Evolutionary conservation across 2,329 filamentous ascomycete genomes (phyloP).

Genomic region (Myriosclerotinia curreyana): DNA sequence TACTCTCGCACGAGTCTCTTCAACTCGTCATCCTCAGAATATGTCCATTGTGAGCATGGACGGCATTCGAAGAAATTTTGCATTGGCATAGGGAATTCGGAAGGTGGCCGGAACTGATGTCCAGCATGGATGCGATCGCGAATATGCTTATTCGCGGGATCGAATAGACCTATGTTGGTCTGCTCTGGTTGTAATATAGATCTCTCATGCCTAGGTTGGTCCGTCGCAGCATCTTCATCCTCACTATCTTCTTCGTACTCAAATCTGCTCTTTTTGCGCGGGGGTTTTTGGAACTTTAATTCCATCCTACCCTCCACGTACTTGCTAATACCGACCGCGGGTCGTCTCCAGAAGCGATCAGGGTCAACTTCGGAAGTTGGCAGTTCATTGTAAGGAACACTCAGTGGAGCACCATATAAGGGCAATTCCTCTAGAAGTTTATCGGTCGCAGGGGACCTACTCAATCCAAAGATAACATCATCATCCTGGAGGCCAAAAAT

Average conservation of each 20-base stretch:
- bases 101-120: slow-evolving; percentile 89
- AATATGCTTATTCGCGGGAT: slow-evolving; percentile 83
- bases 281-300: slow-evolving; percentile 62
- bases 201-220: slow-evolving; percentile 33
- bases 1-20: slow-evolving; percentile 83
- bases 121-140: slow-evolving; percentile 86
- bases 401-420: slow-evolving; percentile 66
- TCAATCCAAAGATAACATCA: slow-evolving; percentile 75
- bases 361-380: slow-evolving; percentile 58
- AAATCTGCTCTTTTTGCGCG: slow-evolving; percentile 77
- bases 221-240: slow-evolving; percentile 50
- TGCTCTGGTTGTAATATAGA: slow-evolving; percentile 62
- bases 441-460: slow-evolving; percentile 71
- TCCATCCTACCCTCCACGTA: slow-evolving; percentile 79
- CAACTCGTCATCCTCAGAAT: slow-evolving; percentile 85
- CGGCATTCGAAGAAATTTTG: slow-evolving; percentile 88
- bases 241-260: slow-evolving; percentile 73
- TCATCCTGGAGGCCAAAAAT: slow-evolving; percentile 81
- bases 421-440: slow-evolving; percentile 78
- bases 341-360: slow-evolving; percentile 69
- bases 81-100: slow-evolving; percentile 85
- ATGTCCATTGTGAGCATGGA: slow-evolving; percentile 85
- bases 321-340: slow-evolving; percentile 81
- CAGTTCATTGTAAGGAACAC: slow-evolving; percentile 56
- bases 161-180: slow-evolving; percentile 80